A percentile compares a stretch with the other conserved stretches of the same genome.
These are phyloP conservation scores for Trichoderma brevicompactum DNA, from an alignment of 2,329 filamentous ascomycete species.

Conservation along the genomic window DNA sequence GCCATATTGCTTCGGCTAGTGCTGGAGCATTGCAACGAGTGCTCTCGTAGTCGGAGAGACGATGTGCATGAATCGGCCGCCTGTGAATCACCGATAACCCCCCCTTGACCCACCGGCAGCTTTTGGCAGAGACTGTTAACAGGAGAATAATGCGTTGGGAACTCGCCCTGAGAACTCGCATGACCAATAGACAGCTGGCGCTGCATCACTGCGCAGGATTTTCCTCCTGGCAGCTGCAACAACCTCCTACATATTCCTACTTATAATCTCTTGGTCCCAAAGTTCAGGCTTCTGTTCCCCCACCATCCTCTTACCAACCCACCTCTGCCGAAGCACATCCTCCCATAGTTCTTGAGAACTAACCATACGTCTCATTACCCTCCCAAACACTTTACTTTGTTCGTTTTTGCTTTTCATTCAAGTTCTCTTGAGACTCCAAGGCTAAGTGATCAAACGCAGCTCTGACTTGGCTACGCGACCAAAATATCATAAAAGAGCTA, in stretches of 20 bases:
- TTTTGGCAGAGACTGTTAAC: constrained; percentile 6
- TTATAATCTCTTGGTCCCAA: constrained; percentile 22
- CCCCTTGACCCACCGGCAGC: background rate
- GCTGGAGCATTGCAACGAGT: background rate
- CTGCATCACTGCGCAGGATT: constrained; percentile 24
- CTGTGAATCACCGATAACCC: constrained; percentile 26
- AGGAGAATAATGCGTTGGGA: constrained; percentile 10
- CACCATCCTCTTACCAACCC: constrained; percentile 1
- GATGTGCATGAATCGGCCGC: background rate
- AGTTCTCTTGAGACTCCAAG: background rate
- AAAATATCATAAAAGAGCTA: constrained; percentile 51
- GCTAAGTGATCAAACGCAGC: background rate
- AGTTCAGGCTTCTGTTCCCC: constrained; percentile 9
- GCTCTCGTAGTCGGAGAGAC: background rate
- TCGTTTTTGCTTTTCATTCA: background rate
- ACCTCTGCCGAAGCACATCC: background rate
- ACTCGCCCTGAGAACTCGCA: constrained; percentile 1
- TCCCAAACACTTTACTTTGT: background rate
- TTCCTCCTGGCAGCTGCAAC: background rate
- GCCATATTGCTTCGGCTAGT: background rate
- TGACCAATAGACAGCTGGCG: constrained; percentile 17
- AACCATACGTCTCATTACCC: background rate
- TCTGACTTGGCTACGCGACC: background rate
- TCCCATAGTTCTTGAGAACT: background rate
- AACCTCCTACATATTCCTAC: constrained; percentile 25